Evolutionary conservation across 805 yeast species (phyloP), one percentile per base, ranked within the genome.

Genomic region (Millerozyma acaciae): DNA sequence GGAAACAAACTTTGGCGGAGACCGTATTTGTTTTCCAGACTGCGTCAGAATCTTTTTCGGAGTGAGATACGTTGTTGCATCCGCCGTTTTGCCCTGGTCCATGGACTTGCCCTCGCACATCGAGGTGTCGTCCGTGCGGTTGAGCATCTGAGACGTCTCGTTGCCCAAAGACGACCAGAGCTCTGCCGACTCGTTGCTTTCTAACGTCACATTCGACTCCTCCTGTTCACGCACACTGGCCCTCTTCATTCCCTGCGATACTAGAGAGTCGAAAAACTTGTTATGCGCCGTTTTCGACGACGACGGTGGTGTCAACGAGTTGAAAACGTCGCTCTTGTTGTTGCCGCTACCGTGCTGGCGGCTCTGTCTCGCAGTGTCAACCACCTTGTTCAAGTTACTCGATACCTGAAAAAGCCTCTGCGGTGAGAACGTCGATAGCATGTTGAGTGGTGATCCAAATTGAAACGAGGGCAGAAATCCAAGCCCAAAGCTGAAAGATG

Each of bases 381-480:
- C 28, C 6, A 34, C 44, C 27, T 38, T 47, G 33, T 33, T 37
- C 28, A 52, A 34, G 29, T 45, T 47, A 21, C 44, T 46, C 6
- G 60, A 40, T 6, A 44, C 39, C 29, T 51, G 56, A 37, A 61
- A 51, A 34, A 62, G 52, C 28, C 58, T 44, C 29, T 56, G 64
- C 2, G 69, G 68, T 8, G 68, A 62, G 5, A 57, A 44, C n/a
- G 56, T 38, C 30, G 45, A 44, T 15, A 60, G 40, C 14, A 51
- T 28, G 35, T 48, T 46, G 27, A 46, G 43, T 5, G 70, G 70
- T 8, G 68, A 57, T 31, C 55, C 47, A 42, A 65, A 59, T 23
- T 55, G 61, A 43, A 65, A 62, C n/a, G 68, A 60, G 9, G 71
- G 70, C 67, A 60, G 68, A 31, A 64, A 60, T 22, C 62, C 63